phyloP scores from a whole-genome alignment of 106 monocot species.

The Gastrodia elata region DNA sequence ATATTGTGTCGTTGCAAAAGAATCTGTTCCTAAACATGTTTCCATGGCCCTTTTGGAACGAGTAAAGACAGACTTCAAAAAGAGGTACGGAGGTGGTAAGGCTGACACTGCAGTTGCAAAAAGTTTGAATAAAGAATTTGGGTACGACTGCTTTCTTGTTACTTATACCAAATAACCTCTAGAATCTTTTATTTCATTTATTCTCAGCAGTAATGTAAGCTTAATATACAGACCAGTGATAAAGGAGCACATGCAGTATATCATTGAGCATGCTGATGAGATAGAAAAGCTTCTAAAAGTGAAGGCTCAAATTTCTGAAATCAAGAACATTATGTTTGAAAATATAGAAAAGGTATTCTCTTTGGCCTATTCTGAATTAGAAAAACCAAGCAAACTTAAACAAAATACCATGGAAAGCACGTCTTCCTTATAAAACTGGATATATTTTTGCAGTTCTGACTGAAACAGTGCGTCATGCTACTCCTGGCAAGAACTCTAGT shows the following conservation, averaged over 20 bases:
- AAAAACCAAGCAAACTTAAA: background rate
- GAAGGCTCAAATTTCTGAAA: constrained; percentile 88
- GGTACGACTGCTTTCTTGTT: constrained; percentile 34
- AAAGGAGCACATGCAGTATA: constrained; percentile 89
- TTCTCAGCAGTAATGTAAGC: background rate
- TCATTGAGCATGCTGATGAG: constrained; percentile 75
- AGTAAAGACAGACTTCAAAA: constrained; percentile 69
- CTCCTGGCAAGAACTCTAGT: background rate
- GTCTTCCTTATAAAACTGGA: background rate
- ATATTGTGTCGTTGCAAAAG: constrained; percentile 90
- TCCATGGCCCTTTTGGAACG: constrained; percentile 70
- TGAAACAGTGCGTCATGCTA: background rate
- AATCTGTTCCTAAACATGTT: constrained; percentile 67
- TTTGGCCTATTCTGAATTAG: background rate
- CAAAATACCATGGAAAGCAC: background rate
- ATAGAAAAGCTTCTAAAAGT: constrained; percentile 83
- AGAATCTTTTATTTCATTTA: background rate
- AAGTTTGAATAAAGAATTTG: constrained; percentile 93
- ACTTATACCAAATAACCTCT: background rate
- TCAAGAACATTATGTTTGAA: constrained; percentile 86
- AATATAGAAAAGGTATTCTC: constrained; percentile 78
- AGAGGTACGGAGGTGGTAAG: constrained; percentile 92
- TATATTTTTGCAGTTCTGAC: background rate
- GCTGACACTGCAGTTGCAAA: constrained; percentile 90
- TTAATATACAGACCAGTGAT: constrained; percentile 63